Evolutionary conservation across 176 grass and related monocot genomes (phyloP).

Genomic region (Oryza meridionalis): DNA sequence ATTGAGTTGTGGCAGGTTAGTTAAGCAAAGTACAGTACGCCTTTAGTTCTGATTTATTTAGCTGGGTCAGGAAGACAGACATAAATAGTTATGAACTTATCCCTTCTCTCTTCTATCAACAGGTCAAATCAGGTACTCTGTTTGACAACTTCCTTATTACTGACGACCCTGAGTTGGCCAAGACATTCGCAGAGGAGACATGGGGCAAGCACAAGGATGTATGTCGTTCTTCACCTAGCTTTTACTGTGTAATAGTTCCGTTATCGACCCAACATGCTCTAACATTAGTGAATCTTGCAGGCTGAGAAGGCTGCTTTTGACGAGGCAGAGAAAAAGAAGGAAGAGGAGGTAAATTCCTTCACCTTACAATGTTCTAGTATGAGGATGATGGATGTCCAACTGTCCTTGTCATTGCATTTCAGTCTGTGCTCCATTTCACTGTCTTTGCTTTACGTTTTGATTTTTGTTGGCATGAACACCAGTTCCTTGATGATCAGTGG

Average conservation of each 20-base stretch:
- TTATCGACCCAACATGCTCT: constrained; percentile 1
- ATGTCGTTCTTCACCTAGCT: constrained; percentile 1
- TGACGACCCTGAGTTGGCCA: constrained; percentile 75
- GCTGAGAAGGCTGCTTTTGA: constrained; percentile 96
- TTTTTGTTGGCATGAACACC: neutral
- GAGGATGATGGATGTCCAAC: neutral
- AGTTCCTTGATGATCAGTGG: too few species aligned
- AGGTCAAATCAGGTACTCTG: constrained; percentile 95
- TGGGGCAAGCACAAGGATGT: constrained; percentile 89
- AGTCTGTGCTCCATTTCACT: neutral
- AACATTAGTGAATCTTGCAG: constrained; percentile 37
- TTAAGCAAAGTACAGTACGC: too few species aligned
- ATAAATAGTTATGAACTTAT: neutral
- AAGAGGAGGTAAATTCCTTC: constrained; percentile 70
- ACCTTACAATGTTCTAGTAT: neutral
- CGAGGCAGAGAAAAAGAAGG: constrained; percentile 86
- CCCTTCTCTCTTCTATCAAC: constrained; percentile 10
- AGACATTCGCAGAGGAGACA: constrained; percentile 79
- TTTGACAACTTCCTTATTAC: constrained; percentile 89
- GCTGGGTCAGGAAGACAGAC: neutral
- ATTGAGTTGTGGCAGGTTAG: constrained; percentile 96
- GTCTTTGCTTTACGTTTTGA: neutral
- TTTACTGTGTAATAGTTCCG: neutral
- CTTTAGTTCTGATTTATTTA: neutral
- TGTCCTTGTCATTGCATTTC: neutral